Conservation (phyloP, 225 moss, liverwort and hornwort species). For the Marchantia polymorpha region DNA sequence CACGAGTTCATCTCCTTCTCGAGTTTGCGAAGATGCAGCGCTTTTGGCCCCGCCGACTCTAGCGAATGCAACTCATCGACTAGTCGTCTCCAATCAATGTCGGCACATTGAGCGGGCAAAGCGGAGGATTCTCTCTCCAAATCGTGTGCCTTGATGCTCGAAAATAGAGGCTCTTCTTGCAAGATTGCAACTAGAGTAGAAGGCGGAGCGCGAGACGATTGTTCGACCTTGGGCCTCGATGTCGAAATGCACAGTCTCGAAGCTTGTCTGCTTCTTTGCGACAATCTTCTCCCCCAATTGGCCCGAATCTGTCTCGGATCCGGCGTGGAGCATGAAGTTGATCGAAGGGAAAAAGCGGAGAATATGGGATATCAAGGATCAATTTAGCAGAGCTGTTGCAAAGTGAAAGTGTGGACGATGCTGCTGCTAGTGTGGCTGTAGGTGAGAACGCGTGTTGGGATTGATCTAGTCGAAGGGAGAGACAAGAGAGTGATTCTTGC, state of each 20-base stretch:
- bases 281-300: too few species aligned
- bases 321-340: too few species aligned
- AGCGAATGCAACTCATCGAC: constrained; percentile 59
- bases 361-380: too few species aligned
- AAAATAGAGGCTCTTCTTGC: constrained; percentile 17
- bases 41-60: constrained; percentile 33
- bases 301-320: too few species aligned
- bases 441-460: too few species aligned
- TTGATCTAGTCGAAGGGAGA: too few species aligned
- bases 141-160: constrained; percentile 30
- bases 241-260: not conserved
- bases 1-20: constrained; percentile 43
- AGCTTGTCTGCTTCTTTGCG: not conserved
- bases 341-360: too few species aligned
- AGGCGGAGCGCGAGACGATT: not conserved
- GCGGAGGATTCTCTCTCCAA: constrained; percentile 60
- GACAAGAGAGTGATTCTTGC: too few species aligned
- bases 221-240: not conserved
- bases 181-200: not conserved
- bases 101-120: constrained; percentile 63
- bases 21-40: constrained; percentile 43
- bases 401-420: too few species aligned
- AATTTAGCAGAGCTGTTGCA: too few species aligned
- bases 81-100: constrained; percentile 71
- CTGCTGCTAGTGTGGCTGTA: too few species aligned